Percentiles rank a stretch among this genome's conserved stretches.
Conservation (phyloP, 2,329 filamentous ascomycete species). For the Teratosphaeria viscida region DNA sequence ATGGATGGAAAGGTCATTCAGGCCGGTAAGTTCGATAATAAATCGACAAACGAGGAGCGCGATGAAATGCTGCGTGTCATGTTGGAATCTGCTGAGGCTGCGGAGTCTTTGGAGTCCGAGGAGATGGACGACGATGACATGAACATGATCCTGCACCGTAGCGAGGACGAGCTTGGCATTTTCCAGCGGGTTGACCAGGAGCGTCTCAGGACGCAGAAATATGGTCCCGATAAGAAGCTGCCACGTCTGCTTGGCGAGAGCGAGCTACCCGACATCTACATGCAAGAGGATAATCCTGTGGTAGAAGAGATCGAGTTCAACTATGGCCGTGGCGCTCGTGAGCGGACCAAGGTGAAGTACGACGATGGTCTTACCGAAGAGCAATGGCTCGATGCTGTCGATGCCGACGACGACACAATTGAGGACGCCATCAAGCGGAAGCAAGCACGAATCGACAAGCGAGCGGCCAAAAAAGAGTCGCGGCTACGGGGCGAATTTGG, state of each 20-base stretch:
- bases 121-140: slow-evolving; percentile 98
- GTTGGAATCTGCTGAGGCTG: slow-evolving; percentile 65
- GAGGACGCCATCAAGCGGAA: slow-evolving; percentile 89
- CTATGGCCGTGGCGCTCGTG: slow-evolving; percentile 80
- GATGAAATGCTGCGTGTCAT: slow-evolving; percentile 93
- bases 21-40: slow-evolving; percentile 98
- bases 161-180: slow-evolving; percentile 61
- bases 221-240: slow-evolving; percentile 60
- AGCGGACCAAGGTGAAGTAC: slow-evolving; percentile 88
- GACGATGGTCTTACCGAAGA: slow-evolving; percentile 97
- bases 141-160: slow-evolving; percentile 86
- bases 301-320: slow-evolving; percentile 69
- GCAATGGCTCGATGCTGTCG: slow-evolving; percentile 96
- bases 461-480: slow-evolving; percentile 65
- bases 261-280: slow-evolving; percentile 88
- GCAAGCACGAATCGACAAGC: slow-evolving; percentile 70
- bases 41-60: slow-evolving; percentile 95
- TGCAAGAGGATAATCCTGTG: slow-evolving; percentile 73
- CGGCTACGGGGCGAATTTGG: slow-evolving; percentile 36
- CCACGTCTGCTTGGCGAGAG: slow-evolving; percentile 77
- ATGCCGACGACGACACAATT: slow-evolving; percentile 88
- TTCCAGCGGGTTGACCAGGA: slow-evolving; percentile 83
- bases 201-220: slow-evolving; percentile 53
- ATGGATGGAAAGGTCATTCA: slow-evolving; percentile 99
- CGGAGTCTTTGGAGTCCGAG: slow-evolving; percentile 69